Conservation (phyloP, 257 asterid species). For the Nicotiana undulata region DNA sequence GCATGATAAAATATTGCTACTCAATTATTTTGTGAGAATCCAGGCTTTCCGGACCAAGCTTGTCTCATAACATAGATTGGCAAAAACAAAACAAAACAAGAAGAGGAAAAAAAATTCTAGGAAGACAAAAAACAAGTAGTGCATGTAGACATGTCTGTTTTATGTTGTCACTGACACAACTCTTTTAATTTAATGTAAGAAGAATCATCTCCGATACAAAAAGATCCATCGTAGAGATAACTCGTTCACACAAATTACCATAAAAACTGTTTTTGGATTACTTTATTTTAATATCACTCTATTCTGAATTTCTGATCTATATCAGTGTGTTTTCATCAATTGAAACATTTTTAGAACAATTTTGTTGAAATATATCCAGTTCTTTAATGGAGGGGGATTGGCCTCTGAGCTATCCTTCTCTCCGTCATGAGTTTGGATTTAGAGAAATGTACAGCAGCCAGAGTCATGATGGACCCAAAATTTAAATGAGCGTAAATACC, state of each 20-base stretch:
- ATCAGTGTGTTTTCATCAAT: neutral
- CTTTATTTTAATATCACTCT: neutral
- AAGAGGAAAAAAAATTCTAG: neutral
- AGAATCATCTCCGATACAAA: neutral
- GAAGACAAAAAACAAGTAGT: too few species aligned
- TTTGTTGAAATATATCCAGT: neutral
- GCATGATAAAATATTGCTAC: neutral
- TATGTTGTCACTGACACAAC: neutral
- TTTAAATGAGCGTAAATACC: slow-evolving; percentile 1
- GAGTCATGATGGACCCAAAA: neutral
- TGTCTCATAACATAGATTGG: too few species aligned
- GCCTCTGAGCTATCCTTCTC: neutral
- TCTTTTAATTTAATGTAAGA: neutral
- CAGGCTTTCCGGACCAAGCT: neutral
- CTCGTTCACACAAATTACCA: neutral
- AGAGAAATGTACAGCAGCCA: neutral
- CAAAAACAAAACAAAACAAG: too few species aligned
- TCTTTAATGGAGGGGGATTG: too few species aligned
- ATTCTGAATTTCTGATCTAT: neutral
- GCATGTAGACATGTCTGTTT: neutral
- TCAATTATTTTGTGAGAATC: neutral
- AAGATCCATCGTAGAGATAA: neutral
- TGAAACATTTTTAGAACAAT: neutral
- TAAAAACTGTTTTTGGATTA: neutral
- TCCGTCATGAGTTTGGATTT: neutral